These are phyloP conservation scores for Camellia oleifera DNA, from an alignment of 179 eudicot species.

Conservation along the genomic window DNA sequence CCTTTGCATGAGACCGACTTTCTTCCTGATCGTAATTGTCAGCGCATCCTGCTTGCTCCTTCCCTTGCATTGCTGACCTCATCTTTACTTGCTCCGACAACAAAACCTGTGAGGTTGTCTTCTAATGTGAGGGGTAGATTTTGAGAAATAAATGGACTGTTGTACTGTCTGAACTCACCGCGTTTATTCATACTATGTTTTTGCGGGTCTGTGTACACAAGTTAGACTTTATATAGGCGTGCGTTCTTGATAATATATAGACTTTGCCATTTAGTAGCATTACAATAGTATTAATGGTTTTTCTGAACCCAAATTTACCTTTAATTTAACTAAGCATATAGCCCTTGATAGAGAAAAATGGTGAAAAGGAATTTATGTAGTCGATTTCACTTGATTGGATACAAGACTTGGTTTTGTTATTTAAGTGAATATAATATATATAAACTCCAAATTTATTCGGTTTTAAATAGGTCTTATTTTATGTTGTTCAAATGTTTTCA, in stretches of 20 bases:
- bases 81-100: slow-evolving; percentile 60
- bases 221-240: not conserved
- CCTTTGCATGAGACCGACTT: slow-evolving; percentile 47
- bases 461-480: too few species aligned
- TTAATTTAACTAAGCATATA: too few species aligned
- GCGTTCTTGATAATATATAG: not conserved
- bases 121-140: slow-evolving; percentile 16
- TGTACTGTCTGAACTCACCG: not conserved
- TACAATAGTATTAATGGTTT: not conserved
- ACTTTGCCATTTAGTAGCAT: not conserved
- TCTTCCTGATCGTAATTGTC: slow-evolving; percentile 36
- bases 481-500: not conserved
- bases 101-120: slow-evolving; percentile 47
- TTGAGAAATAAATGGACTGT: slow-evolving; percentile 22
- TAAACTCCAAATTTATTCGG: not conserved
- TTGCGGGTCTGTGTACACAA: not conserved
- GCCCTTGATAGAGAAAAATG: too few species aligned
- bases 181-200: not conserved
- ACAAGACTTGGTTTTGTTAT: not conserved
- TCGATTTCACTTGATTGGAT: too few species aligned
- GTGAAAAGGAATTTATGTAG: too few species aligned
- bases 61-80: slow-evolving; percentile 43
- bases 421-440: too few species aligned
- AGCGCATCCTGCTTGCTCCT: slow-evolving; percentile 54
- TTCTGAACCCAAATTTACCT: not conserved